phyloP scores from a whole-genome alignment of 2,329 filamentous ascomycete species.

The Phaeophleospora eucalypticola region DNA sequence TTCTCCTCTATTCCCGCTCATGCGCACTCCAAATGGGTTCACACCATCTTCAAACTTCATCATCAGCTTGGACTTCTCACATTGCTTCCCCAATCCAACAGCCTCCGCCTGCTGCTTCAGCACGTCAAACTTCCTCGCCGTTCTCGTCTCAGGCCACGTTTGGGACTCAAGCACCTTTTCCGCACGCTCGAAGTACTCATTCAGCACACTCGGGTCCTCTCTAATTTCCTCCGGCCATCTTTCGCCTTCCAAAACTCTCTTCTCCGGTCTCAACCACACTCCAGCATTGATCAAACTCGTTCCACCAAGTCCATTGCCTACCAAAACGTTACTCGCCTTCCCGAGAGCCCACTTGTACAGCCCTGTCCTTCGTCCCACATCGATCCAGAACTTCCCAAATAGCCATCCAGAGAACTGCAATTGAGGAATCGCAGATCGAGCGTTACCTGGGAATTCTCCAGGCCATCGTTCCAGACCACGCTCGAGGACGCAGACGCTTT shows the following conservation, averaged over 20 bases:
- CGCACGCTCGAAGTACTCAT: slow-evolving; percentile 51
- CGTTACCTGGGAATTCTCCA: slow-evolving; percentile 57
- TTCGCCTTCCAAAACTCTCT: slow-evolving; percentile 50
- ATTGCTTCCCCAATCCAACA: slow-evolving; percentile 27
- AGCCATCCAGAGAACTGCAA: slow-evolving; percentile 52
- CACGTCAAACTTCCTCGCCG: slow-evolving; percentile 54
- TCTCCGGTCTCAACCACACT: slow-evolving; percentile 59
- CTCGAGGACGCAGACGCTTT: slow-evolving; percentile 62
- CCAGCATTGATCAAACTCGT: slow-evolving; percentile 65
- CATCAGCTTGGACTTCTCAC: slow-evolving; percentile 35
- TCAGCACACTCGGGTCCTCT: neutral
- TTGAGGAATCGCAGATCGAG: slow-evolving; percentile 48
- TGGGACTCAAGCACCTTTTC: slow-evolving; percentile 55
- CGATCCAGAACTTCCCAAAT: neutral
- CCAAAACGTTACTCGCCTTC: slow-evolving; percentile 59
- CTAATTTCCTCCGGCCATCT: slow-evolving; percentile 51
- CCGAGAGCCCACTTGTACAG: slow-evolving; percentile 62
- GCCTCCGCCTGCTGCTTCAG: slow-evolving; percentile 55
- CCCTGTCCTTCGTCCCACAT: slow-evolving; percentile 52
- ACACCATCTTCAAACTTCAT: slow-evolving; percentile 59
- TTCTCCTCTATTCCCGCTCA: slow-evolving; percentile 56
- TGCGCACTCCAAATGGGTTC: slow-evolving; percentile 61
- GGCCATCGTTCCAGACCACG: slow-evolving; percentile 63
- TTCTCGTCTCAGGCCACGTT: slow-evolving; percentile 56
- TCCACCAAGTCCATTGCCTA: slow-evolving; percentile 61